Evolutionary conservation across 2,329 filamentous ascomycete species (phyloP), one percentile per base, ranked within the genome.

Genomic region (Bimuria novae-zelandiae): DNA sequence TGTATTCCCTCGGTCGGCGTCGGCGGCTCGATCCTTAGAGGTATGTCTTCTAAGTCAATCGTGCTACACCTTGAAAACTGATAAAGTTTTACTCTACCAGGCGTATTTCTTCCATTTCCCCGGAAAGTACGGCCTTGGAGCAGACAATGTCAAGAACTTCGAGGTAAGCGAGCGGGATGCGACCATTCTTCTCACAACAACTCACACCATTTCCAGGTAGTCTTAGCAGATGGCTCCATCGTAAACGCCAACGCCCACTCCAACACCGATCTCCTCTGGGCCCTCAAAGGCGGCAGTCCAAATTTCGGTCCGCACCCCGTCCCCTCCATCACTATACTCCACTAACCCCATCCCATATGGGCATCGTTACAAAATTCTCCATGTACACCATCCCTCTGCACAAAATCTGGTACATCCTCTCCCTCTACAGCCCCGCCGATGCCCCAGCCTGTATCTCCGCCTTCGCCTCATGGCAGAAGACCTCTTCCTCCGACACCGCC

Each of bases 21-120:
- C 11, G 54, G 43, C 27, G 60, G 60, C 3, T 39, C 76, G 45
- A 70, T 57, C 21, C 50, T 58, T 33, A 56, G 76, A 52, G 51
- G 54, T 40, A 39, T 29, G 32, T 19, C n/a, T 29, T 16, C n/a
- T 40, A 32, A 6, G 22, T 21, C 17, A 11, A 27, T 27, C 7
- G 12, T 12, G 5, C n/a, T n/a, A 27, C 23, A 25, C 10, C 21
- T 51, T n/a, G n/a, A n/a, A n/a, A n/a, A n/a, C n/a, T n/a, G n/a
- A n/a, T n/a, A n/a, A n/a, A n/a, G n/a, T n/a, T n/a, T n/a, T n/a
- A n/a, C n/a, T n/a, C n/a, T n/a, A n/a, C n/a, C 29, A 47, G 51
- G 51, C 14, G 51, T 46, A 10, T 33, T 40, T n/a, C 29, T 50
- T 35, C 7, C 27, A 50, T 27, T 51, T 51, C 33, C 32, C 46